Evolutionary conservation across 306 rosid genomes (phyloP), one percentile per base, ranked within the genome.

Genomic region (Datisca glomerata): DNA sequence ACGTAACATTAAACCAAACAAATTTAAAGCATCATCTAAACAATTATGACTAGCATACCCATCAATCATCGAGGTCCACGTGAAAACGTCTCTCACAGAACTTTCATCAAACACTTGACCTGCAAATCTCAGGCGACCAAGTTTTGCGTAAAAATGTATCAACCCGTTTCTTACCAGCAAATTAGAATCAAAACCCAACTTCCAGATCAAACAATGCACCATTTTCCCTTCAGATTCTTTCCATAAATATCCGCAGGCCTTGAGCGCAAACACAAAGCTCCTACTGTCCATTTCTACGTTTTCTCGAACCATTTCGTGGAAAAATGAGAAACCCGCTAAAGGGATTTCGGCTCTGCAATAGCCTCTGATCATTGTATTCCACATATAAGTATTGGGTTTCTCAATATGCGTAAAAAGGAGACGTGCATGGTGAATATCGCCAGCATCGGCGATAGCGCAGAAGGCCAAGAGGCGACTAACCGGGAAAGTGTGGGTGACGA

Each of bases 1-100:
- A 13, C 18, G 12, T 45, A 71, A 31, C 96, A 80, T 85, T 53
- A 41, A 61, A 14, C 54, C 37, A 21, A 80, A 85, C 11, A 85
- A 28, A 17, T 40, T 35, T 59, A 76, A 3, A 48, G 96, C 96
- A 58, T 52, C 71, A 3, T 66, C 67, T 1, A 69, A 41, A 58
- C 49, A 66, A 6, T 51, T 35, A 35, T 13, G 32, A 4, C 35
- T 33, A 11, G 79, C 66, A 38, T 71, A 74, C 40, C 93, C 93
- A 53, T 77, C 81, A 58, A 80, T 85, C 75, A 85, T 69, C 1
- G 79, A 63, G 39, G 96, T 85, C 95, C 96, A 85, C 56, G 96
- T 66, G 60, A 80, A 63, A 29, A 79, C 95, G 64, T 80, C 95
- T 65, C 39, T 76, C 13, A 43, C 19, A 56, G 44, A 22, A 64